Evolutionary conservation across 2,329 filamentous ascomycete genomes (phyloP), one percentile per base, ranked within the genome.

Genomic region (Chrysoporthe deuterocubensis): DNA sequence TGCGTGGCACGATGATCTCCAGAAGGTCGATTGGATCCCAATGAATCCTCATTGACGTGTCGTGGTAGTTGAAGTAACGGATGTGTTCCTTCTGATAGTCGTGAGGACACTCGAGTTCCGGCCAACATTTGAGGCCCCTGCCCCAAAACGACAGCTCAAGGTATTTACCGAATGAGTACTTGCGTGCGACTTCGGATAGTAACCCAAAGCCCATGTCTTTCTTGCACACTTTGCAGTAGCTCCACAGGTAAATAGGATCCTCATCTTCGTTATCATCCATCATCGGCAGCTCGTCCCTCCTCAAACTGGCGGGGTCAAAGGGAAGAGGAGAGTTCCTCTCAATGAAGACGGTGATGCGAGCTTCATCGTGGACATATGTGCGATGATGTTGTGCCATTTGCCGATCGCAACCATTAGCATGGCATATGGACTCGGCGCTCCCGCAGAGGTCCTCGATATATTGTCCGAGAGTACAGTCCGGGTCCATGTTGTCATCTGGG

Each of bases 101-200:
- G 76, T 99, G 96, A 18, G 92, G 88, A 76, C 96, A 99, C 64
- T 78, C 82, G 48, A 92, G 83, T 40, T 89, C 88, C 58, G 90
- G 89, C 71, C 87, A 89, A 73, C 90, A 89, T 75, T 90, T 92
- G 61, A 98, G 81, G 48, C 93, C 91, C 54, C 89, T 91, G 75
- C 94, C 95, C 94, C 95, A 99, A 78, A 98, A 98, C 2, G 94
- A 94, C 21, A 99, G 83, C 79, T 99, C 96, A n/a, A 99, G 84
- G 75, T 98, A 99, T 78, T 99, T 99, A 13, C 93, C 96, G 75
- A 99, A 97, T 0, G 96, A 99, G 77, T 99, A 99, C 77, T 96
- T 97, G 92, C 94, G 99, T 0, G 94, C 96, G 74, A 89, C 94
- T 67, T 94, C 90, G 0, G 95, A 97, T 93, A 99, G 97, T 43